These are phyloP conservation scores for Tetracladium marchalianum DNA, from an alignment of 495 filamentous ascomycete genomes.

Conservation along the genomic window DNA sequence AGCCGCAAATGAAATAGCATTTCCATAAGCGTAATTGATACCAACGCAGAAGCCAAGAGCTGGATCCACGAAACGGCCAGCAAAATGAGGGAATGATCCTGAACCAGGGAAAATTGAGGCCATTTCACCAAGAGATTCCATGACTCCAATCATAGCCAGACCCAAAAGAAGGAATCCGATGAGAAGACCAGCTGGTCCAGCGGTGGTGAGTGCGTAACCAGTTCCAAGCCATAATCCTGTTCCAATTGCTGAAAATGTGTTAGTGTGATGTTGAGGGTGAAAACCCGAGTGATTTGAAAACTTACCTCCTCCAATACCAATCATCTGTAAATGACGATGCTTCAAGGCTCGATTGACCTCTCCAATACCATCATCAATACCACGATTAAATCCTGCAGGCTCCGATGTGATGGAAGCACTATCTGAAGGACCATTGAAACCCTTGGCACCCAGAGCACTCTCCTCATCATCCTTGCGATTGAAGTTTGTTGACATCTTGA, in stretches of 20 bases:
- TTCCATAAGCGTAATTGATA: slow-evolving; percentile 42
- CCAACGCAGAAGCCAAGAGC: slow-evolving; percentile 76
- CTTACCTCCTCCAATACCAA: slow-evolving; percentile 50
- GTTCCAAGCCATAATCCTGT: slow-evolving; percentile 39
- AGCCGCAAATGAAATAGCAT: slow-evolving; percentile 39
- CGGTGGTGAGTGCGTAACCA: slow-evolving; percentile 35
- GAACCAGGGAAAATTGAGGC: slow-evolving; percentile 50
- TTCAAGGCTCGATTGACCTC: slow-evolving; percentile 26
- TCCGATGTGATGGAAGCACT: no score
- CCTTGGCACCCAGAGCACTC: no score
- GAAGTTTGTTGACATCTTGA: no score
- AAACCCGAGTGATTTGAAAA: slow-evolving; percentile 32
- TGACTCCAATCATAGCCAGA: slow-evolving; percentile 37
- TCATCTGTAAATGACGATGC: slow-evolving; percentile 61
- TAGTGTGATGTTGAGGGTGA: slow-evolving; percentile 37
- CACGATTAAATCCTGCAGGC: no score
- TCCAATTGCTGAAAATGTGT: slow-evolving; percentile 33
- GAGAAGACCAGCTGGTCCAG: slow-evolving; percentile 39
- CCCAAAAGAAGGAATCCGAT: slow-evolving; percentile 45
- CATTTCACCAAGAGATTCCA: slow-evolving; percentile 48
- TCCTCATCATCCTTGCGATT: no score
- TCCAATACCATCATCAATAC: no score
- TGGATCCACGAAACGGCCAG: slow-evolving; percentile 64
- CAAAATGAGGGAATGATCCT: slow-evolving; percentile 50
- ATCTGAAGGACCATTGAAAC: no score